Evolutionary conservation across 495 filamentous ascomycete genomes (phyloP).

Genomic region (Trichoderma virens): DNA sequence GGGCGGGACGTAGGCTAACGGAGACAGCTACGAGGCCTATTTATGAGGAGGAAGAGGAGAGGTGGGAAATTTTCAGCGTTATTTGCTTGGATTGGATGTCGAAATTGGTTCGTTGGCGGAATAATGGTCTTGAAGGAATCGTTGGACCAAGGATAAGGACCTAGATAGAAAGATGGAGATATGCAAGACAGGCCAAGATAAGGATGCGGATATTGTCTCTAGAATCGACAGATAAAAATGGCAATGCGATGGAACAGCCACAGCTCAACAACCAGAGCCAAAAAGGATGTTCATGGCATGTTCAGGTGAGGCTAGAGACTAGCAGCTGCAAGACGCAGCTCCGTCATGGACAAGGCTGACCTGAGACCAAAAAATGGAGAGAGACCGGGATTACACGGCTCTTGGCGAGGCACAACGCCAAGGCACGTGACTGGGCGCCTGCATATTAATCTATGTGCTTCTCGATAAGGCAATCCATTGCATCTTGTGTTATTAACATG

Average conservation of each 20-base stretch:
- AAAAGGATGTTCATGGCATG: no score
- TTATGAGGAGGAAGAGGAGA: not conserved
- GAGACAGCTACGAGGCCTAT: conserved; percentile 1
- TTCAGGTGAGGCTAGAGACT: not conserved
- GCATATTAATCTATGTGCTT: not conserved
- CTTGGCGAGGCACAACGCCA: conserved; percentile 4
- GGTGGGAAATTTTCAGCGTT: not conserved
- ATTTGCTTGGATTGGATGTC: not conserved
- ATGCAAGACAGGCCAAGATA: no score
- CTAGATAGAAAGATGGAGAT: no score
- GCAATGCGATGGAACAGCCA: no score
- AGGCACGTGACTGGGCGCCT: not conserved
- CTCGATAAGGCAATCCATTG: no score
- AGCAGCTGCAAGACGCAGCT: not conserved
- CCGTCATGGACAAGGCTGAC: not conserved
- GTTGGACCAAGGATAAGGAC: no score
- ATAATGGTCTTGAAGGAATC: no score
- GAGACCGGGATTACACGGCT: not conserved
- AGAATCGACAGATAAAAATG: no score
- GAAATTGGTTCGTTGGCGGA: not conserved
- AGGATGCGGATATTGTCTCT: no score
- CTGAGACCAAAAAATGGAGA: not conserved
- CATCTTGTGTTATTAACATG: no score
- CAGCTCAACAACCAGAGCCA: no score
- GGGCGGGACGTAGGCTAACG: not conserved